These are phyloP conservation scores for Lentinula novae-zelandiae DNA, from an alignment of 1,284 basidiomycete species.

Conservation along the genomic window DNA sequence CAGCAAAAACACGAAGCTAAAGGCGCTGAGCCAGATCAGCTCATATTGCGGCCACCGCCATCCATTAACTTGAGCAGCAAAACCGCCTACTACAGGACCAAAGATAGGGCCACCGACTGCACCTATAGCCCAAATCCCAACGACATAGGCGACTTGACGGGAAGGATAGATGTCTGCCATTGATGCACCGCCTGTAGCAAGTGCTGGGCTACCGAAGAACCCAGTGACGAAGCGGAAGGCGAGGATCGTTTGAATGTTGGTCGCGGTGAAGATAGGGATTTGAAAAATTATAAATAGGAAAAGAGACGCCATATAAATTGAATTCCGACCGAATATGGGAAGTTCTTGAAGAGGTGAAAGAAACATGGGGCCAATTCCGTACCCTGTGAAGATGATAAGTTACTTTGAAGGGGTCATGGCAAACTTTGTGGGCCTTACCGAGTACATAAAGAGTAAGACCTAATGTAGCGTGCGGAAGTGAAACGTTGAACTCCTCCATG, in stretches of 20 bases:
- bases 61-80: conserved; percentile 24
- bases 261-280: conserved; percentile 54
- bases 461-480: background rate
- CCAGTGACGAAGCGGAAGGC: conserved; percentile 64
- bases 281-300: conserved; percentile 51
- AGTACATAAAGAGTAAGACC: conserved; percentile 3
- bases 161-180: conserved; percentile 22
- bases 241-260: conserved; percentile 56
- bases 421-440: background rate
- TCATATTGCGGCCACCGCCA: conserved; percentile 59
- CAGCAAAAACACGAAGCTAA: conserved; percentile 30
- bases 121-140: conserved; percentile 47
- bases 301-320: conserved; percentile 52
- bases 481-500: conserved; percentile 27
- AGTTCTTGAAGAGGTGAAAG: conserved; percentile 54
- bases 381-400: background rate
- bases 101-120: conserved; percentile 34
- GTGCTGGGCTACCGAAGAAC: conserved; percentile 38
- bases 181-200: conserved; percentile 29
- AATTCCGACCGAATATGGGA: conserved; percentile 34
- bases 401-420: background rate
- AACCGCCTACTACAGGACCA: conserved; percentile 50
- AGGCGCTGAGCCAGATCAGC: conserved; percentile 49
- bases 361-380: conserved; percentile 35
- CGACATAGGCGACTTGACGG: conserved; percentile 48